A percentile compares a stretch with the other conserved stretches of the same genome.
These are phyloP conservation scores for Podospora comata DNA, from an alignment of 495 filamentous ascomycete genomes.

Conservation along the genomic window DNA sequence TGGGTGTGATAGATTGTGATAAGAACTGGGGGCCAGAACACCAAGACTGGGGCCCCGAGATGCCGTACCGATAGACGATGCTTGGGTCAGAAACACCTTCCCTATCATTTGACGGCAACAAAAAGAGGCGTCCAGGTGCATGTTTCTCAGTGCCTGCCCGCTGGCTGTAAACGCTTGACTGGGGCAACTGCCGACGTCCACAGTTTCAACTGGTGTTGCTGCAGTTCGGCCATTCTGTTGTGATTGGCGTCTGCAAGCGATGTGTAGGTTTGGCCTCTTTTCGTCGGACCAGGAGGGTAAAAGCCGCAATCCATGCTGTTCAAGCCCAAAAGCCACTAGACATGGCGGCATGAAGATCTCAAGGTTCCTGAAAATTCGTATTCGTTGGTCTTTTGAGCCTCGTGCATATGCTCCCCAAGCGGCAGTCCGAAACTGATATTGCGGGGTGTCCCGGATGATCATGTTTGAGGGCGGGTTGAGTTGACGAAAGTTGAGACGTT, in stretches of 20 bases:
- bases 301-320: neutral
- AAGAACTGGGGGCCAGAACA: neutral
- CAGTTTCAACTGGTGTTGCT: conserved; percentile 10
- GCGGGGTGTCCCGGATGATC: conserved; percentile 12
- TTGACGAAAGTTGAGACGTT: neutral
- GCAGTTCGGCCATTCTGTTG: neutral
- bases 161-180: neutral
- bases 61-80: neutral
- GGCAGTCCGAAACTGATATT: conserved; percentile 13
- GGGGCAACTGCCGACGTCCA: neutral
- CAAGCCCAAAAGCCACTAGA: neutral
- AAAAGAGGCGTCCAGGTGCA: neutral
- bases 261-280: neutral
- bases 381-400: neutral
- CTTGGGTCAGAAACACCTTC: neutral
- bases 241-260: conserved; percentile 7
- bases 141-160: neutral
- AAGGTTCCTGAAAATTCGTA: conserved; percentile 7
- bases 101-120: neutral
- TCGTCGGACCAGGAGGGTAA: neutral
- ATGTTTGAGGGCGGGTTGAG: neutral
- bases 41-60: neutral
- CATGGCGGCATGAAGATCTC: conserved; percentile 5
- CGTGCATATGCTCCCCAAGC: conserved; percentile 11
- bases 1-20: conserved; percentile 3